Base-by-base conservation (phyloP, 2,329 filamentous ascomycete genomes). In the Scortechinia acanthostroma region DNA sequence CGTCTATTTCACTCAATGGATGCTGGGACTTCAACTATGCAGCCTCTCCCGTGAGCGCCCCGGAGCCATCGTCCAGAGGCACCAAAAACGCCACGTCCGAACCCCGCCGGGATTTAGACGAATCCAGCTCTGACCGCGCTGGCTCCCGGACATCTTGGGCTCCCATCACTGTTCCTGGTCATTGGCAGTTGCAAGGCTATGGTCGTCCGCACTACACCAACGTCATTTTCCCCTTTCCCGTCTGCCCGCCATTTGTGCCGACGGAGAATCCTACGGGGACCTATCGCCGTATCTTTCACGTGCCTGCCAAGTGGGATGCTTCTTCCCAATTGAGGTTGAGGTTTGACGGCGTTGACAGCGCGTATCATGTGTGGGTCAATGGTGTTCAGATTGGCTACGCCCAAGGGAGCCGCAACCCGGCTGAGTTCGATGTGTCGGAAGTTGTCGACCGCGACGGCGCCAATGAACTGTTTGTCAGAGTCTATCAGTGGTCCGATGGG, bases 301-400 rank as follows among this genome's bases (percentile, higher is more conserved):
- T 83, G 2, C 78, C 78, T 0, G 46, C 59, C 2, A 57, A 62
- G 4, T 76, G 72, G 65, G 61, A 64, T n/a, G 64, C 62, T 6
- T n/a, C n/a, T n/a, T 55, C 61, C 21, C 80, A 86, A 51, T 60
- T 86, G 16, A 69, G 81, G 15, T 62, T 88, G 19, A 68, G 83
- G 10, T 88, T 87, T 48, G 83, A 88, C 45, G 84, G 84, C 1
- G 83, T 88, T 0, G 83, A 88, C 52, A 82, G 79, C 52, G 78
- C 83, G 0, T 88, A 83, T 52, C 81, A 87, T 57, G 61, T 87
- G 10, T 87, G 75, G 71, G 62, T 88, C 4, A 88, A 88, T 50
- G 79, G 80, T 0, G 56, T 64, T 15, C 62, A 79, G 25, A 65
- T 86, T 2, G 84, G 84, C 2, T 88, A 87, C 53, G 77, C 77